Conservation (phyloP, 192 early-diverging fungal genomes). For the Coemansia furcata region DNA sequence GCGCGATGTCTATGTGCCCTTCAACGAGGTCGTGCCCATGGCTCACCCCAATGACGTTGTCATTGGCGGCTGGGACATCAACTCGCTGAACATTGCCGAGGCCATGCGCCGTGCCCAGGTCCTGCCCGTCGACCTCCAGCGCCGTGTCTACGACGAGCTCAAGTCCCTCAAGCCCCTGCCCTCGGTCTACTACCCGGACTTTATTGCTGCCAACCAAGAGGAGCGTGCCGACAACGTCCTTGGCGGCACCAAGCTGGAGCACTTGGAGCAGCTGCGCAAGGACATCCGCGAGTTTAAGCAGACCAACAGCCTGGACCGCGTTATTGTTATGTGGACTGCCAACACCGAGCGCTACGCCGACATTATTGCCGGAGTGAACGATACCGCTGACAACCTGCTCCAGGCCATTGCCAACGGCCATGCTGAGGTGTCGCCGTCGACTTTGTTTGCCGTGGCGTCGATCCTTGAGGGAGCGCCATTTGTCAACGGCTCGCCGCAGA, state of each 20-base stretch:
- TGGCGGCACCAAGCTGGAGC: constrained; percentile 83
- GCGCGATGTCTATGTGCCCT: constrained; percentile 90
- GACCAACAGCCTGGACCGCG: constrained; percentile 81
- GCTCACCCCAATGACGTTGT: constrained; percentile 95
- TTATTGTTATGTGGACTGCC: constrained; percentile 98
- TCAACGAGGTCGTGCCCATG: constrained; percentile 93
- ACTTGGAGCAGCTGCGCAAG: constrained; percentile 88
- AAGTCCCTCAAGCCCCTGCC: constrained; percentile 81
- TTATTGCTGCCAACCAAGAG: constrained; percentile 97
- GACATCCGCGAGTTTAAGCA: constrained; percentile 97
- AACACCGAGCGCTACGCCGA: constrained; percentile 90
- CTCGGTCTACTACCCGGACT: constrained; percentile 98
- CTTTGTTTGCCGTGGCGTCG: constrained; percentile 94
- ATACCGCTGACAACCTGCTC: constrained; percentile 92
- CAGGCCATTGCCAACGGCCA: constrained; percentile 79
- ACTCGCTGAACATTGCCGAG: constrained; percentile 76
- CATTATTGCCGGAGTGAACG: constrained; percentile 89
- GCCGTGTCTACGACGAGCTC: constrained; percentile 84
- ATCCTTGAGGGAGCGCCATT: constrained; percentile 95
- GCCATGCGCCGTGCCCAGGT: constrained; percentile 96
- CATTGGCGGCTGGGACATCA: constrained; percentile 99
- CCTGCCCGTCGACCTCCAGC: constrained; percentile 94
- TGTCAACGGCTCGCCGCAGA: constrained; percentile 99
- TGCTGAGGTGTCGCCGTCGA: constrained; percentile 90
- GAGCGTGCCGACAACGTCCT: constrained; percentile 95